These are phyloP conservation scores for Talaromyces sp. DNA, from an alignment of 2,329 filamentous ascomycete species.

Conservation along the genomic window DNA sequence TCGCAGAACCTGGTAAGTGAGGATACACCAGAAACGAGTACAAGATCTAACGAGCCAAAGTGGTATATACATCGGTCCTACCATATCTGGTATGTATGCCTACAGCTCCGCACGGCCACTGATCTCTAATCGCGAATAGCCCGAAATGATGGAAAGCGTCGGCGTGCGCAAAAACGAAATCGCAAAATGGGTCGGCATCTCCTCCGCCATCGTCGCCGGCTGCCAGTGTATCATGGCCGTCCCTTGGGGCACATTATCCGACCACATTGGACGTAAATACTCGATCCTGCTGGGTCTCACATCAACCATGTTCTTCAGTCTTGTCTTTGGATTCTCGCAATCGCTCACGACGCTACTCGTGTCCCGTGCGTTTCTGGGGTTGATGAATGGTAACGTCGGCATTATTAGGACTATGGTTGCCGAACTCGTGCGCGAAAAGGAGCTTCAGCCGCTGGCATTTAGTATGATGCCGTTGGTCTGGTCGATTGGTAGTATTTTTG, in stretches of 20 bases:
- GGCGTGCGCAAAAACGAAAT: slow-evolving; percentile 65
- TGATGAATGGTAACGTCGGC: slow-evolving; percentile 88
- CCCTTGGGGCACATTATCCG: slow-evolving; percentile 72
- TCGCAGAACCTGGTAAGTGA: slow-evolving; percentile 63
- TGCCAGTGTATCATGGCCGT: slow-evolving; percentile 70
- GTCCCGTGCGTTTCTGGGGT: slow-evolving; percentile 73
- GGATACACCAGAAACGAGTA: slow-evolving; percentile 29
- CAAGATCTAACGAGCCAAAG: slow-evolving; percentile 28
- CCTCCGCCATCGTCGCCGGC: slow-evolving; percentile 68
- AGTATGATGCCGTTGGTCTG: slow-evolving; percentile 90
- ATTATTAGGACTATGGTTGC: slow-evolving; percentile 85
- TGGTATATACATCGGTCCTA: slow-evolving; percentile 66
- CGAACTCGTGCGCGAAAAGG: slow-evolving; percentile 83
- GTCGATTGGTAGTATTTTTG: slow-evolving; percentile 83
- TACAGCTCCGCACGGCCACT: too few species aligned
- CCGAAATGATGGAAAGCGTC: slow-evolving; percentile 81
- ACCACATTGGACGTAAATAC: slow-evolving; percentile 76
- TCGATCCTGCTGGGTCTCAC: slow-evolving; percentile 70
- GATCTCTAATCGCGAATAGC: slow-evolving; percentile 36
- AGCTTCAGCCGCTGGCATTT: slow-evolving; percentile 84
- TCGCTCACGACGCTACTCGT: slow-evolving; percentile 75
- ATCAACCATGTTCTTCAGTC: slow-evolving; percentile 75
- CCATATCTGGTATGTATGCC: slow-evolving; percentile 51
- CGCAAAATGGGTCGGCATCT: slow-evolving; percentile 76
- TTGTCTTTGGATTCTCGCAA: slow-evolving; percentile 80